Conservation (phyloP, 176 grass and related monocot species). For the Phoenix dactylifera region DNA sequence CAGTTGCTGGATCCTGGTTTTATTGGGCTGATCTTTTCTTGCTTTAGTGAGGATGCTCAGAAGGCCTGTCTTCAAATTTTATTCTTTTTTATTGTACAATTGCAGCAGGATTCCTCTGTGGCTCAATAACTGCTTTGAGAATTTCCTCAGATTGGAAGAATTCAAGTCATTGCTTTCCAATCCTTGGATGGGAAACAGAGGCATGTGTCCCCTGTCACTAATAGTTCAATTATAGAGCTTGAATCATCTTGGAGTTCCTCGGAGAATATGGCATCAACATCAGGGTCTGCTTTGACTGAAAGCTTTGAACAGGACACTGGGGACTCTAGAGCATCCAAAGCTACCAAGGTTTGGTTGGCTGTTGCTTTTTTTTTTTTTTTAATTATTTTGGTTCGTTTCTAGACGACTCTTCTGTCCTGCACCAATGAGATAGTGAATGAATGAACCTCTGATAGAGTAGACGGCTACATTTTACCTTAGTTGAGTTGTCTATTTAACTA, state of each 20-base stretch:
- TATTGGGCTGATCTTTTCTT: constrained; percentile 90
- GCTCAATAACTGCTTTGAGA: constrained; percentile 22
- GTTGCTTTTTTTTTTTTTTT: background rate
- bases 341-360: constrained; percentile 10
- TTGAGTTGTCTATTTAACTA: too few relatives aligned
- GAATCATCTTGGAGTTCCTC: constrained; percentile 50
- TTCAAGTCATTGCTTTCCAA: constrained; percentile 96
- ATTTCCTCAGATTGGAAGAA: constrained; percentile 56
- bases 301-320: constrained; percentile 60
- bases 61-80: constrained; percentile 38
- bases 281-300: constrained; percentile 23
- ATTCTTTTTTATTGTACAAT: background rate
- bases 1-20: constrained; percentile 83
- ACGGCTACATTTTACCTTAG: too few relatives aligned
- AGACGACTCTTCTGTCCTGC: too few relatives aligned
- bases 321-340: constrained; percentile 33
- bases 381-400: background rate
- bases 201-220: constrained; percentile 23
- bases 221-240: constrained; percentile 40
- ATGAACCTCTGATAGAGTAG: too few relatives aligned
- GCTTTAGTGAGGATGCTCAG: constrained; percentile 83
- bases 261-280: constrained; percentile 23
- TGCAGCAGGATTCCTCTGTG: background rate
- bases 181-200: constrained; percentile 52
- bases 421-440: background rate